phyloP scores from a whole-genome alignment of 306 rosid genomes.

The Arachis hypogaea region DNA sequence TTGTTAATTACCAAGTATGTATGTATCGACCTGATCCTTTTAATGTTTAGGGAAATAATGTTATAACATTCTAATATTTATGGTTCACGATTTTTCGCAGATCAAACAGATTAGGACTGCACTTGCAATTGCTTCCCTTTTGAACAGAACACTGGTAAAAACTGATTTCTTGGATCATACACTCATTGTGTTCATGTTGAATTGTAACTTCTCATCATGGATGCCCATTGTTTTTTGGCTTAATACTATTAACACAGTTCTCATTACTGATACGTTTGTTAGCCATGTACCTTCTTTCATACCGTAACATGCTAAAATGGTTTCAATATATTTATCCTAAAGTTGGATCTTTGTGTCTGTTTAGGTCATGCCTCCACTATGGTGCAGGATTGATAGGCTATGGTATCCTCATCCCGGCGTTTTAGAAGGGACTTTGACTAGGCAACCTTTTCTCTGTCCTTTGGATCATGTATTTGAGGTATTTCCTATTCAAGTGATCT shows the following conservation, averaged over 20 bases:
- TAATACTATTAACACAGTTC: no score
- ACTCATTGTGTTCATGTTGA: not conserved
- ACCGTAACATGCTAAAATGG: no score
- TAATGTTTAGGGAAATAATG: constrained; percentile 32
- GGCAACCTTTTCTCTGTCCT: constrained; percentile 93
- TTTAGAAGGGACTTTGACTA: constrained; percentile 84
- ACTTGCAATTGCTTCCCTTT: constrained; percentile 85
- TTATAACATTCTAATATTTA: constrained; percentile 34
- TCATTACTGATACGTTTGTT: no score
- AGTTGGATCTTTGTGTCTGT: constrained; percentile 34
- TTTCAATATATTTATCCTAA: constrained; percentile 38
- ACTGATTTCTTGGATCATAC: constrained; percentile 25
- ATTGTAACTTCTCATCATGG: no score
- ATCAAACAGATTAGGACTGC: constrained; percentile 88
- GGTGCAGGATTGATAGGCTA: constrained; percentile 96
- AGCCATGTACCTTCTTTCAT: no score
- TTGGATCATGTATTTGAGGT: constrained; percentile 98
- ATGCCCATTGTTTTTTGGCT: no score
- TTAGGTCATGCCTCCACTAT: constrained; percentile 96
- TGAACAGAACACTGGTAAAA: constrained; percentile 92
- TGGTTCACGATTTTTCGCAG: constrained; percentile 52
- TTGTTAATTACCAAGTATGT: constrained; percentile 90
- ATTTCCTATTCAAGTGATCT: constrained; percentile 35
- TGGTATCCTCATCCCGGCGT: constrained; percentile 96
- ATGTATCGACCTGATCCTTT: constrained; percentile 44